Evolutionary conservation across 176 grass and related monocot genomes (phyloP), one percentile per base, ranked within the genome.

Genomic region (Musa acuminata): DNA sequence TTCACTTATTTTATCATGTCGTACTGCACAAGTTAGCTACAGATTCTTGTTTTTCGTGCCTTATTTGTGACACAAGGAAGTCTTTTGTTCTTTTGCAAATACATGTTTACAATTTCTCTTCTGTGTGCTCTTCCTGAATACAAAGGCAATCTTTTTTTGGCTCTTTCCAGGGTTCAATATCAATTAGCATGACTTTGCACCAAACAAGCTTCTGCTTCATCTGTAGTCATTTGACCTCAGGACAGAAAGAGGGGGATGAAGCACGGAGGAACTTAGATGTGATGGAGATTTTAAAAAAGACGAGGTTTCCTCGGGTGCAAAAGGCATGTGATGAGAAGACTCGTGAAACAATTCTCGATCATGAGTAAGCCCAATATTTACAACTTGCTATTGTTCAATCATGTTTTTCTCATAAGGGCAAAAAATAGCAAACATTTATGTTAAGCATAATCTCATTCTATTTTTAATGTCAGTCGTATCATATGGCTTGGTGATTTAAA

Each of bases 231-330:
- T 52, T 72, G 51, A 72, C 70, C 23, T 72, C 70, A 14, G 70
- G 70, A 24, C 49, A 72, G 21, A 72, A 72, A 72, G 70, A 72
- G 49, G 70, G 70, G 3, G 70, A 72, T 52, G 50, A 72, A 72
- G 13, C n/a, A 72, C 48, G 70, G 20, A 72, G 70, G 70, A 72
- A 72, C 51, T 72, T 53, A 22, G 70, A 72, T 72, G 70, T 72
- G 19, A 52, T 72, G 70, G 70, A 72, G 70, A 72, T 72, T 72
- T 13, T 72, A 23, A 72, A 49, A 24, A 72, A 52, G 51, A 72
- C 70, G 3, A 72, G 70, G 13, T 72, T 72, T 24, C 70, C 70
- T 52, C 50, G 11, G 4, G 24, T 65, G 21, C 63, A 65, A 12
- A 26, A 22, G 8, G 9, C n/a, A 60, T 60, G 17, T n/a, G n/a